Evolutionary conservation across 164 flowering plant species (phyloP).

Genomic region (Vitis rupestris): DNA sequence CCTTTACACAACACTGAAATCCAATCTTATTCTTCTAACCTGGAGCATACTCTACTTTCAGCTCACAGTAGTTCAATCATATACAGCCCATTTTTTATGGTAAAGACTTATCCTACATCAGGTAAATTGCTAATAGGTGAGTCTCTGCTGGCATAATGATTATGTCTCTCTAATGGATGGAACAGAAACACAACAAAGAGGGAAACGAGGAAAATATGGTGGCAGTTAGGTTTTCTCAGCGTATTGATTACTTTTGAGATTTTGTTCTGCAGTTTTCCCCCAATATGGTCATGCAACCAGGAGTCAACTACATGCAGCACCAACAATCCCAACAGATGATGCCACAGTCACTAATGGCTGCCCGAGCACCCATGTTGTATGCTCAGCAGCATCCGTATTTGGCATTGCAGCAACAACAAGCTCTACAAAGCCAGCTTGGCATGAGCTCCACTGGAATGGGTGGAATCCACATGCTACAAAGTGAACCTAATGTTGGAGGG

Average conservation of each 20-base stretch:
- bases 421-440: slow-evolving; percentile 4
- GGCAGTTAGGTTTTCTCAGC: not conserved
- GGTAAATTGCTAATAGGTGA: too few relatives aligned
- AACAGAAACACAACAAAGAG: not conserved
- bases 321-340: slow-evolving; percentile 4
- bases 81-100: too few relatives aligned
- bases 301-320: slow-evolving; percentile 6
- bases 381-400: slow-evolving; percentile 3
- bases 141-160: too few relatives aligned
- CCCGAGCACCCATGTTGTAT: slow-evolving; percentile 7
- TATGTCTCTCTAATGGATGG: too few relatives aligned
- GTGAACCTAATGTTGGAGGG: not conserved
- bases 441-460: slow-evolving; percentile 1
- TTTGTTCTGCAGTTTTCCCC: not conserved
- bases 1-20: too few relatives aligned
- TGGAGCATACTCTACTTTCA: too few relatives aligned
- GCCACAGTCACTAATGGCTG: not conserved
- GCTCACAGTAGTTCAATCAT: too few relatives aligned
- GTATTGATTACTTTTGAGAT: not conserved
- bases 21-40: too few relatives aligned
- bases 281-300: slow-evolving; percentile 1
- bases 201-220: not conserved
- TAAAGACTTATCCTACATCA: too few relatives aligned
- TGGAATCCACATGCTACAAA: not conserved
- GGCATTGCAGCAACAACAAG: slow-evolving; percentile 4